Evolutionary conservation across 805 yeast genomes (phyloP).

Genomic region (Candida arabinofermentans): DNA sequence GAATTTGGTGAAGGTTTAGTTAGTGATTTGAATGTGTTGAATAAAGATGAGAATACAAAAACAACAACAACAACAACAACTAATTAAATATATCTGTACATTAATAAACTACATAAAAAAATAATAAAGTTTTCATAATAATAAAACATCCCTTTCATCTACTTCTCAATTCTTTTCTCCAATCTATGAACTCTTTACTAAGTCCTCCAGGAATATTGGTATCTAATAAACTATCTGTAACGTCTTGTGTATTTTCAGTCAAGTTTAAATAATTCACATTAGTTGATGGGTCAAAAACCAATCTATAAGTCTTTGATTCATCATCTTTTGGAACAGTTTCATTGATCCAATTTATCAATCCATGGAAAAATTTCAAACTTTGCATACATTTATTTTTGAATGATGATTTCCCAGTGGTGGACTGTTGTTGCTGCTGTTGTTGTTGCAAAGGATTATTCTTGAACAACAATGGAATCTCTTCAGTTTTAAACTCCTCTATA

Average conservation of each 20-base stretch:
- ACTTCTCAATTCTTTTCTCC: conserved; percentile 39
- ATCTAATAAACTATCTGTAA: conserved; percentile 27
- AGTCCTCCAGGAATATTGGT: conserved; percentile 37
- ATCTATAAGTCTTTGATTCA: conserved; percentile 47
- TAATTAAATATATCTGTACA: not conserved
- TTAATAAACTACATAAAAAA: not conserved
- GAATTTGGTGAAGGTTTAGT: conserved; percentile 11
- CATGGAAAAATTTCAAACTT: conserved; percentile 82
- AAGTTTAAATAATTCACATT: conserved; percentile 48
- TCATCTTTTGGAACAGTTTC: conserved; percentile 48
- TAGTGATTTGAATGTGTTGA: conserved; percentile 11
- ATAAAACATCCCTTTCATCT: too few species aligned
- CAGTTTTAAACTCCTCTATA: conserved; percentile 74
- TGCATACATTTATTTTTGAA: conserved; percentile 67
- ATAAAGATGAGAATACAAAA: not conserved
- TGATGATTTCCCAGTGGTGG: conserved; percentile 17
- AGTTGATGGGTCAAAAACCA: conserved; percentile 49
- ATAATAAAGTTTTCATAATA: too few species aligned
- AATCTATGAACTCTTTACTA: conserved; percentile 46
- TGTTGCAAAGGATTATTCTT: conserved; percentile 44
- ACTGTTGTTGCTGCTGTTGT: conserved; percentile 28
- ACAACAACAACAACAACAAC: too few species aligned
- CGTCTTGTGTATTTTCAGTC: conserved; percentile 38
- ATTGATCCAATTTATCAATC: conserved; percentile 74
- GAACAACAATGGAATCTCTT: conserved; percentile 68